Base-by-base conservation (phyloP, 257 asterid species). In the Lycium barbarum region DNA sequence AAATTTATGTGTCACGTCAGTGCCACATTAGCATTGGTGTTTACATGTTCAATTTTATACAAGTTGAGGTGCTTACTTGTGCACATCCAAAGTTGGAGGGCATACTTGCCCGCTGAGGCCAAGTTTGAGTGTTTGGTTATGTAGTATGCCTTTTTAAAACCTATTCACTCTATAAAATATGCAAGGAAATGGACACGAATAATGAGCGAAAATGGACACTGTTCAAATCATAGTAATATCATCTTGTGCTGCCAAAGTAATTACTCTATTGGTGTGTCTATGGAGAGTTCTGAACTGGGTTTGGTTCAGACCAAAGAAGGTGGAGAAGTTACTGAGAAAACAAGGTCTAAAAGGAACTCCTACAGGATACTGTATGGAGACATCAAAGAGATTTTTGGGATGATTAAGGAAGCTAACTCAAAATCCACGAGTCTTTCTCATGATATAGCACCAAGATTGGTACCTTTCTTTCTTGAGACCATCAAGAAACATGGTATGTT, bases 371-470 rank as follows among this genome's bases (percentile, higher is more conserved):
- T 58, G 43, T n/a, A 78, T 40, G 40, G 38, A 8, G 57, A 57
- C 49, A 80, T 53, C 7, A 80, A 35, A 53, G 14, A 57, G 1
- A 36, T 35, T 80, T 14, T 17, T 14, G 1, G 7, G 7, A 80
- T 26, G 71, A 4, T 80, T 79, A 79, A 79, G n/a, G 66, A 79
- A 55, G 65, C n/a, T 36, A 61, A 6, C 7, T 54, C 61, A 43
- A 18, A 13, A 15, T 20, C 49, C 5, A 58, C 33, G 62, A 26
- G 68, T 66, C 10, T 26, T 26, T 66, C 14, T 36, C 45, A 66
- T 66, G 72, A 66, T 66, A 12, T 66, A 33, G 72, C 72, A 11
- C 72, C 9, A 66, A 66, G 72, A 66, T 26, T 14, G 45, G 0
- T 66, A 5, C 43, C 72, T 12, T 66, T 66, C 72, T 66, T 66